Conservation (phyloP, 371 early-diverging fungal genomes). For the Mucor piriformis region DNA sequence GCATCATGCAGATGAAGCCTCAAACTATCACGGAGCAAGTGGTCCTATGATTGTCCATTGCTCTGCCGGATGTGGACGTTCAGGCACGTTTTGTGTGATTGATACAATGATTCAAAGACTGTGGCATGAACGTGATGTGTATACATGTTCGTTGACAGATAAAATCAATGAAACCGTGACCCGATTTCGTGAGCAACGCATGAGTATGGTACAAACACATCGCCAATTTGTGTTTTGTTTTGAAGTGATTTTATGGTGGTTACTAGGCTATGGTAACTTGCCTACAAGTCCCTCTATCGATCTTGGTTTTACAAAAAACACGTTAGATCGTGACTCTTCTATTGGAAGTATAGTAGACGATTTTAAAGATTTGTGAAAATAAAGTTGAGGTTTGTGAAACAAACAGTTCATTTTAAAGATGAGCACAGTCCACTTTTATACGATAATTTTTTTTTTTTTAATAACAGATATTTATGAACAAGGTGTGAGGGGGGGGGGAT, state of each 20-base stretch:
- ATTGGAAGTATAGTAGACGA: conserved; percentile 13
- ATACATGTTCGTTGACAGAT: conserved; percentile 9
- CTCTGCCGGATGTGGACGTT: conserved; percentile 94
- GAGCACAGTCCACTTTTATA: too few species aligned
- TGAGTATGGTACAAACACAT: conserved; percentile 82
- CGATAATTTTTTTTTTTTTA: too few species aligned
- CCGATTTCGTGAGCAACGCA: conserved; percentile 73
- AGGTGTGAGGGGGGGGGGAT: not conserved
- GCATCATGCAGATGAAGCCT: conserved; percentile 53
- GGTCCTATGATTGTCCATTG: conserved; percentile 92
- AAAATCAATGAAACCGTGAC: conserved; percentile 57
- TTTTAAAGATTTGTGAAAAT: conserved; percentile 18
- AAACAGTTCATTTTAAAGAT: too few species aligned
- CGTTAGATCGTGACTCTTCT: conserved; percentile 2
- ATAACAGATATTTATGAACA: not conserved
- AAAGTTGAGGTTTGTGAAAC: too few species aligned
- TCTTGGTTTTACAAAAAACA: not conserved
- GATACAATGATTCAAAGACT: conserved; percentile 60
- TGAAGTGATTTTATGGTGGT: conserved; percentile 70
- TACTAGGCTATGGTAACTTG: conserved; percentile 30
- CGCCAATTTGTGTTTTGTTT: conserved; percentile 88
- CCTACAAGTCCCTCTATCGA: not conserved
- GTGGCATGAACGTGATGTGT: conserved; percentile 44
- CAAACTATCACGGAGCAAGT: conserved; percentile 2
- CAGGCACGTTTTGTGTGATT: conserved; percentile 88